A percentile compares a stretch with the other conserved stretches of the same genome.
These are phyloP conservation scores for Ophiocordyceps unilateralis DNA, from an alignment of 2,329 filamentous ascomycete species.

Conservation along the genomic window DNA sequence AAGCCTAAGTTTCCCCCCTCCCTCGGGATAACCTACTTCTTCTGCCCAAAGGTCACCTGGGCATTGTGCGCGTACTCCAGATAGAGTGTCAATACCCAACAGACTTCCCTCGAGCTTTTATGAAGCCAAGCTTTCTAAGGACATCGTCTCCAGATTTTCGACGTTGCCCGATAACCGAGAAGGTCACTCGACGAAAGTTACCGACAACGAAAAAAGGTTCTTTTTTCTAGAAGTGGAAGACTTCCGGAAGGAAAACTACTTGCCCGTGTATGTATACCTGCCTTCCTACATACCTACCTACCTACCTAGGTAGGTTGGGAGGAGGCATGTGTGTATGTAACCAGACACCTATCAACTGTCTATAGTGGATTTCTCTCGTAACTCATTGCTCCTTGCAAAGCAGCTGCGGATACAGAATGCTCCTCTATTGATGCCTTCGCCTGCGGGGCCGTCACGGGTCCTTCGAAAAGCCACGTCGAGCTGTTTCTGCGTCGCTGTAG, in stretches of 20 bases:
- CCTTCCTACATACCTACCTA: background rate
- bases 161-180: background rate
- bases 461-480: no score
- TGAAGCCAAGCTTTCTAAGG: background rate
- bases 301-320: background rate
- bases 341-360: background rate
- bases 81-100: background rate
- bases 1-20: no score
- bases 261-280: background rate
- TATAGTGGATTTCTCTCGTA: background rate
- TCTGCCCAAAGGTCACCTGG: no score
- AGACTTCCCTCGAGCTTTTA: background rate
- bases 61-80: background rate
- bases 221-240: background rate
- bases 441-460: no score
- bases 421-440: no score
- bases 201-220: background rate
- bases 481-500: no score
- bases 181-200: background rate
- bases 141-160: background rate
- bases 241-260: background rate
- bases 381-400: no score
- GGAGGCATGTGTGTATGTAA: background rate
- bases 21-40: no score
- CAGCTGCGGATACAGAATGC: no score